These are phyloP conservation scores for Sporisorium reilianum DNA, from an alignment of 1,284 basidiomycete species.

Conservation along the genomic window DNA sequence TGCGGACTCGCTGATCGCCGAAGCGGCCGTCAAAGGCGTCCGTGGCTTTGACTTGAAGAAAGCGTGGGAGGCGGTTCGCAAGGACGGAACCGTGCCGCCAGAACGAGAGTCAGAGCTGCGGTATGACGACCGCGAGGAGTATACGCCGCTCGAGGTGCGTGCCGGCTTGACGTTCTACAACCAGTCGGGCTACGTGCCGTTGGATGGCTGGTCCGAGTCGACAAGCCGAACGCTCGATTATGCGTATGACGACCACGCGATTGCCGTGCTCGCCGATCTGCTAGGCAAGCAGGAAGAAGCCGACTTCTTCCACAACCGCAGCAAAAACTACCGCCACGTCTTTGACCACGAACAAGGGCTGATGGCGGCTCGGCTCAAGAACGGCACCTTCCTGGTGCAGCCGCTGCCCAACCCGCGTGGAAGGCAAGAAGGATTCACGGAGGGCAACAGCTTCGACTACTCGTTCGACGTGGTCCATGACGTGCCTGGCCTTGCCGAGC, in stretches of 20 bases:
- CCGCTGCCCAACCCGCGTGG: conserved; percentile 73
- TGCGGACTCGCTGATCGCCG: conserved; percentile 82
- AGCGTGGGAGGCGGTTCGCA: conserved; percentile 81
- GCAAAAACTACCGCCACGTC: conserved; percentile 75
- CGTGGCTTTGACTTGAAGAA: conserved; percentile 76
- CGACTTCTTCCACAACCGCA: conserved; percentile 74
- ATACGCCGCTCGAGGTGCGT: conserved; percentile 75
- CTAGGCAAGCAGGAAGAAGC: conserved; percentile 74
- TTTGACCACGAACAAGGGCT: conserved; percentile 81
- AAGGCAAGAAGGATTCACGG: conserved; percentile 80
- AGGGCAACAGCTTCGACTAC: conserved; percentile 76
- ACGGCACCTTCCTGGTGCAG: conserved; percentile 71
- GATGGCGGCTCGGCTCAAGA: conserved; percentile 81
- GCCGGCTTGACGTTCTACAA: conserved; percentile 81
- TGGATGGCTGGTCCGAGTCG: conserved; percentile 73
- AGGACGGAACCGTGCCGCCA: conserved; percentile 76
- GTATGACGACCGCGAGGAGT: conserved; percentile 81
- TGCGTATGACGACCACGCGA: conserved; percentile 83
- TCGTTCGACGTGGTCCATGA: conserved; percentile 71
- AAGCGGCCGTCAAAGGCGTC: conserved; percentile 77
- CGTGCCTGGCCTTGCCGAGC: conserved; percentile 76
- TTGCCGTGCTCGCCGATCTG: conserved; percentile 75
- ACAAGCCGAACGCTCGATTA: conserved; percentile 72
- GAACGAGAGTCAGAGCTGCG: conserved; percentile 39
- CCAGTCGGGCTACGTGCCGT: conserved; percentile 80